Base-by-base conservation (phyloP, 192 early-diverging fungal genomes). In the Spizellomyces sp. region DNA sequence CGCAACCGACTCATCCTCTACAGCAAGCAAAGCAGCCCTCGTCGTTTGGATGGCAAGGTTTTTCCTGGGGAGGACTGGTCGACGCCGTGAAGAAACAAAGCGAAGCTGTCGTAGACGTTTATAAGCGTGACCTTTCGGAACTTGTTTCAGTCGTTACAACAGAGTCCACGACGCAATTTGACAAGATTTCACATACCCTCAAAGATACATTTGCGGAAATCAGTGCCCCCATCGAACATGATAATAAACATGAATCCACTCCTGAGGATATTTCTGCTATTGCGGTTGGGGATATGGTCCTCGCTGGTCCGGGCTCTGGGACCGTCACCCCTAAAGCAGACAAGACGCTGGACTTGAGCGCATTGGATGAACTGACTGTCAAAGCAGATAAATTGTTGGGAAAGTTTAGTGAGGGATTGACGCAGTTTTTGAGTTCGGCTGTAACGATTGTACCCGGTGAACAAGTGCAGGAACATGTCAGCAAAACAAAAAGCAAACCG, bases 41-140 rank as follows among this genome's bases (percentile, higher is more conserved):
- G 27, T 36, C 27, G 27, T 36, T 36, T 36, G 71, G 75, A 17
- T 80, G 79, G 79, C 58, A 59, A 9, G 66, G 75, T 9, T 64
- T 70, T 45, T 78, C 78, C 8, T 83, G 82, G 82, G 66, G 72
- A 8, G 63, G 54, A 4, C 60, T 82, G 45, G 82, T 83, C 5
- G 79, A 80, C 36, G 70, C 75, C 7, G 79, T 83, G 47, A 80
- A 81, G 74, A 83, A 83, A 64, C 82, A 78, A 69, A 60, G 55
- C 48, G 77, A 79, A 55, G 66, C 55, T 12, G 77, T 79, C 5
- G 73, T 66, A 3, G 76, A 78, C 45, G 63, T 79, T 45, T 75
- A 75, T 63, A 77, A 72, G 55, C 36, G 77, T 54, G 80, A 83
- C 60, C 58, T 83, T 21, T 52, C 64, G 48, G 81, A 83, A 64